These are phyloP conservation scores for Phanerochaete sordida DNA, from an alignment of 768 basidiomycete genomes.

Conservation along the genomic window DNA sequence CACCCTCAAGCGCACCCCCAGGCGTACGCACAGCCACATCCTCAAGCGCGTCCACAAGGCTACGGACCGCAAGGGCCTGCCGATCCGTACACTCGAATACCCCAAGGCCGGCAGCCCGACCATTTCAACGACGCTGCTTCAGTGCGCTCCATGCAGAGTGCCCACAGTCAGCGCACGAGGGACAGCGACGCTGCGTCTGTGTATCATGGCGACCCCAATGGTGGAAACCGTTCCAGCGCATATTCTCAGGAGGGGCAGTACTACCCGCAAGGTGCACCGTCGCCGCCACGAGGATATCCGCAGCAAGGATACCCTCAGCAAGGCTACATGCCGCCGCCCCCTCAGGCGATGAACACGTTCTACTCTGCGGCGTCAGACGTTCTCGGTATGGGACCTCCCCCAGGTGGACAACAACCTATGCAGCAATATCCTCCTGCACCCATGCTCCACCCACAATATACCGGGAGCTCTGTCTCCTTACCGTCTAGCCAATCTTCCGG, in stretches of 20 bases:
- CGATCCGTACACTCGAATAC: conserved; percentile 2
- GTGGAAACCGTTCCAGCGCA: conserved; percentile 22
- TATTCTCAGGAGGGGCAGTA: conserved; percentile 29
- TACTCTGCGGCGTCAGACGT: conserved; percentile 80
- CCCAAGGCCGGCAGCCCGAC: conserved; percentile 15
- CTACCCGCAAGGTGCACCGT: background rate
- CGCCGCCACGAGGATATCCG: conserved; percentile 6
- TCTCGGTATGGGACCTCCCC: conserved; percentile 72
- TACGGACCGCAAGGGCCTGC: background rate
- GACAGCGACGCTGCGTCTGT: conserved; percentile 21
- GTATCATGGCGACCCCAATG: conserved; percentile 25
- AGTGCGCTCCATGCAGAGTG: conserved; percentile 32
- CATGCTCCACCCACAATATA: conserved; percentile 11
- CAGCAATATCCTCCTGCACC: conserved; percentile 15
- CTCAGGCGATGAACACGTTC: conserved; percentile 34
- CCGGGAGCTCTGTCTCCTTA: conserved; percentile 4
- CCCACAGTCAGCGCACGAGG: conserved; percentile 26
- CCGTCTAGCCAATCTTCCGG: conserved; percentile 6
- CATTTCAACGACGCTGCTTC: conserved; percentile 16
- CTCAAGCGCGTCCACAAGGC: background rate
- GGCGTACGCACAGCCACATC: background rate
- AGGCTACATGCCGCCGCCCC: conserved; percentile 13
- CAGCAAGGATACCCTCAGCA: conserved; percentile 10
- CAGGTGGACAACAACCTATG: conserved; percentile 25
- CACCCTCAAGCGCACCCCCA: background rate